Percentiles rank a stretch among this genome's conserved stretches.
Conservation (phyloP, 805 yeast genomes). For the Komagataella pseudopastoris region DNA sequence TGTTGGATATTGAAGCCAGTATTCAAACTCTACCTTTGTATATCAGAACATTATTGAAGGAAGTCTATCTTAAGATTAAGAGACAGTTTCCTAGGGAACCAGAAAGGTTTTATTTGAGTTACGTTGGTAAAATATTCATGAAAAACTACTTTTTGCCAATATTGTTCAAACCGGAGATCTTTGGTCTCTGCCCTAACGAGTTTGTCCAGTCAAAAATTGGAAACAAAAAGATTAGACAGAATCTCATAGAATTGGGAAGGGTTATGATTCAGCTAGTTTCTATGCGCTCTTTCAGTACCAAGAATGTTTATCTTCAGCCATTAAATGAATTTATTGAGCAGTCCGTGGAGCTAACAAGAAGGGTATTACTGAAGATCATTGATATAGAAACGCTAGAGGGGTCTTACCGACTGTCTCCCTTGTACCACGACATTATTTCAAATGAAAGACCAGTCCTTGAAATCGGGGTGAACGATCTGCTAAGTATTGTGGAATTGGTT, state of each 20-base stretch:
- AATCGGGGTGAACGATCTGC: constrained; percentile 30
- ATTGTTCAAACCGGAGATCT: constrained; percentile 39
- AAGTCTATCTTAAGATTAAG: constrained; percentile 16
- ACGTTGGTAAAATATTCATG: constrained; percentile 54
- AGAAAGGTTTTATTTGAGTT: constrained; percentile 46
- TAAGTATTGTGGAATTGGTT: constrained; percentile 27
- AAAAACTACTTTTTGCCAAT: constrained; percentile 36
- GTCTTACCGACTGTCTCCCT: constrained; percentile 43
- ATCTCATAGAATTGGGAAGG: constrained; percentile 41
- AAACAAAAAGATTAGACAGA: constrained; percentile 20
- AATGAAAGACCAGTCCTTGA: constrained; percentile 30
- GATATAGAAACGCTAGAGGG: constrained; percentile 42
- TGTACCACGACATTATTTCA: constrained; percentile 50
- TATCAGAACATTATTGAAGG: constrained; percentile 40
- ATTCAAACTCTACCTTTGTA: constrained; percentile 39
- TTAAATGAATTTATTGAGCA: constrained; percentile 57
- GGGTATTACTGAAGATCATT: constrained; percentile 32
- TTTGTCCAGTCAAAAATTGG: constrained; percentile 14
- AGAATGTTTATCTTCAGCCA: constrained; percentile 64
- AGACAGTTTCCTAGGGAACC: constrained; percentile 39
- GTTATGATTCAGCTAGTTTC: constrained; percentile 53
- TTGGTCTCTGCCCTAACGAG: constrained; percentile 27
- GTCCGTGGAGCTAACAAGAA: constrained; percentile 31
- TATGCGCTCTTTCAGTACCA: constrained; percentile 50
- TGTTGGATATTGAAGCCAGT: constrained; percentile 33